Evolutionary conservation across 129 eudicot species (phyloP).

Genomic region (Apium graveolens): DNA sequence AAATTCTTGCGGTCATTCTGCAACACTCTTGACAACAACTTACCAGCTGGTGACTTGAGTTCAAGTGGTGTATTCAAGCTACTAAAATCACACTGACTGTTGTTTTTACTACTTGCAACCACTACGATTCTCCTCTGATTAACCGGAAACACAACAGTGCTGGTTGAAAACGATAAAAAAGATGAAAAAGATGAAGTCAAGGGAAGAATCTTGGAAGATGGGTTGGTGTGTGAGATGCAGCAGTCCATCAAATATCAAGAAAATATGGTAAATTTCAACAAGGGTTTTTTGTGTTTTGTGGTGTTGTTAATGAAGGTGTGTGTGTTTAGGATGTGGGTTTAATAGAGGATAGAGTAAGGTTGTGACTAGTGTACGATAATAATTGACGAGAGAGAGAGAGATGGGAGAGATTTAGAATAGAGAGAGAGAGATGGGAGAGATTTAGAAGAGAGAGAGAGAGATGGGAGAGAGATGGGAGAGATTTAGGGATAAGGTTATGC

Average conservation of each 20-base stretch:
- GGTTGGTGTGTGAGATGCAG: conserved; percentile 28
- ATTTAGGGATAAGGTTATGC: not conserved
- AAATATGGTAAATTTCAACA: not conserved
- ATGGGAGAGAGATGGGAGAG: not conserved
- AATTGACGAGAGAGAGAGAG: not conserved
- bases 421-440: not conserved
- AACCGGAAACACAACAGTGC: not conserved
- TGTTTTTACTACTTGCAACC: conserved; percentile 3
- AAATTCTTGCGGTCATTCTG: conserved; percentile 56
- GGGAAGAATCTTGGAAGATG: conserved; percentile 4
- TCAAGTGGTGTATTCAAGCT: conserved; percentile 64
- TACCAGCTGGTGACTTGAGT: conserved; percentile 55
- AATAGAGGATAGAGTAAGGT: not conserved
- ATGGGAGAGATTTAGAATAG: not conserved
- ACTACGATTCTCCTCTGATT: conserved; percentile 18
- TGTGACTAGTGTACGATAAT: not conserved
- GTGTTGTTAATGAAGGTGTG: not conserved
- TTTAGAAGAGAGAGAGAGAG: no score
- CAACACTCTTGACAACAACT: conserved; percentile 42
- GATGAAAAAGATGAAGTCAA: not conserved
- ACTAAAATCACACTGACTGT: conserved; percentile 31
- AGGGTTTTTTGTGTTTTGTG: not conserved
- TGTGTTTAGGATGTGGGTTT: no score
- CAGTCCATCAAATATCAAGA: conserved; percentile 45
- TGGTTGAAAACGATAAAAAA: not conserved